Evolutionary conservation across 208 protist species (phyloP), one percentile per base, ranked within the genome.

Genomic region (Blastocrithidia nonstop): DNA sequence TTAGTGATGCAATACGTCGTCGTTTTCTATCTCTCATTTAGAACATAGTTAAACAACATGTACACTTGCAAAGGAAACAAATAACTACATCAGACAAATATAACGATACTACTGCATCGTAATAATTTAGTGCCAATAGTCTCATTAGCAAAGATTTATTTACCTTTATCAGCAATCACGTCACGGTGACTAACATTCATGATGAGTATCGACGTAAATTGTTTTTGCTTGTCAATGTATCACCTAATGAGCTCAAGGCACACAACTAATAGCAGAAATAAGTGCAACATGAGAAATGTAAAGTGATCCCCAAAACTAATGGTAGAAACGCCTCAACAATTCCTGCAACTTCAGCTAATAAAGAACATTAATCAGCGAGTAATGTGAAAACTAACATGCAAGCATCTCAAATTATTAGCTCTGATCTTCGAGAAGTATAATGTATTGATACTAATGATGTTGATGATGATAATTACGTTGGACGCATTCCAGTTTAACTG

Each of bases 171-270:
- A 74, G 69, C 25, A 43, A 66, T 25, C 66, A 85, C 49, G 70
- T 93, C 6, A 71, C 68, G 8, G 57, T 93, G 16, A 78, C 83
- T 7, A 93, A 88, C 54, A 88, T 93, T 40, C 83, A 93, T 38
- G 83, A 93, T 54, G 78, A 86, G 49, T 93, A 93, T 61, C 71
- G 83, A 3, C 71, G 83, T 23, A 93, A 93, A 60, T 69, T 93
- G 17, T 93, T 83, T 61, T 60, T 93, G 31, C 61, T 93, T 27
- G 79, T 93, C 28, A 93, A 93, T 43, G 76, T 93, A 16, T 61
- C 75, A 7, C 71, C 81, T 38, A 54, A 72, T 45, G 57, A 58
- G 6, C 63, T 64, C 35, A 74, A 65, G 35, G 57, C 56, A 42
- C 60, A 62, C 20, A 46, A 51, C 21, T 63, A 63, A 8, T 49